Conservation (phyloP, 2,329 filamentous ascomycete species). For the Cryphonectria naterciae region DNA sequence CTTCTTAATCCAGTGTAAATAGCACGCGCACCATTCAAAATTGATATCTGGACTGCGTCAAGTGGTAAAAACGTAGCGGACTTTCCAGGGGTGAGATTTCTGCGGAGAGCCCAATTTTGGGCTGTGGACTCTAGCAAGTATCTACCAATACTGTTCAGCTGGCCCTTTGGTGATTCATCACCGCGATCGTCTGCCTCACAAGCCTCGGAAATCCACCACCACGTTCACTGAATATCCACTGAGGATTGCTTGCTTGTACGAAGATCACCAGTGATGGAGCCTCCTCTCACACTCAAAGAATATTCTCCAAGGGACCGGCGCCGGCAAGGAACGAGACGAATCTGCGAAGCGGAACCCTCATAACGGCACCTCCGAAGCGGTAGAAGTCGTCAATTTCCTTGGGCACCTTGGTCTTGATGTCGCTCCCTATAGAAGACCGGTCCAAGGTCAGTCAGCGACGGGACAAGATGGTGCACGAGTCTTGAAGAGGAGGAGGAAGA, state of each 20-base stretch:
- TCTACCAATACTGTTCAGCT: neutral
- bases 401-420: slow-evolving; percentile 4
- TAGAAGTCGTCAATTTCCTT: neutral
- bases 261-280: too few relatives aligned
- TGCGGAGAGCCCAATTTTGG: too few relatives aligned
- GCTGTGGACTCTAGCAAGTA: neutral
- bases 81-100: neutral
- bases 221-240: neutral
- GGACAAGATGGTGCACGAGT: neutral
- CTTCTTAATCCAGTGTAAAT: neutral
- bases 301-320: neutral
- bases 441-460: neutral
- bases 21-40: neutral
- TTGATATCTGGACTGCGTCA: neutral
- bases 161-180: neutral
- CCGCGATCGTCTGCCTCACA: neutral
- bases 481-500: neutral
- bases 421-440: neutral
- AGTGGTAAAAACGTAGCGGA: neutral
- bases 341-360: neutral
- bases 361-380: neutral
- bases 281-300: neutral
- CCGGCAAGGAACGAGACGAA: slow-evolving; percentile 2
- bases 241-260: neutral
- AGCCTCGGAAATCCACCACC: neutral